Conservation (phyloP, 202 grass and related monocot genomes). For the Schoenoplectus tabernaemontani region DNA sequence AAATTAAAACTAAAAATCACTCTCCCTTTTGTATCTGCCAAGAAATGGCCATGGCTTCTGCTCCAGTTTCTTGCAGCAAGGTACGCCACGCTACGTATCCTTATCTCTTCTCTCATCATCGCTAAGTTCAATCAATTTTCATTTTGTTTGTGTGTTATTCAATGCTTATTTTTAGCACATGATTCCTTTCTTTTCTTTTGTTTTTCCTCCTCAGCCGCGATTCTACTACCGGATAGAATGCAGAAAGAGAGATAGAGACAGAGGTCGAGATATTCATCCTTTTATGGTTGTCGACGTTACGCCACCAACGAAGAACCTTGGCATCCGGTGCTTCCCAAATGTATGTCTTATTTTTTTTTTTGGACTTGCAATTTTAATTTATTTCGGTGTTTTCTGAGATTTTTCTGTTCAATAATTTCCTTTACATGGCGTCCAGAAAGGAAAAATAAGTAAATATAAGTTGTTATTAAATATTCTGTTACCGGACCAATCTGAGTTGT, state of each 20-base stretch:
- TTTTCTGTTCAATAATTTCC: not conserved
- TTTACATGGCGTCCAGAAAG: not conserved
- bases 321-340: constrained; percentile 85
- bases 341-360: constrained; percentile 21
- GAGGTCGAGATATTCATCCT: constrained; percentile 54
- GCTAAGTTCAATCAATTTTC: not conserved
- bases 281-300: constrained; percentile 93
- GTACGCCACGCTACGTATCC: not conserved
- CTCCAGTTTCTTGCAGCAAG: constrained; percentile 20
- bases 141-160: not conserved
- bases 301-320: constrained; percentile 71
- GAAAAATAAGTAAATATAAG: too few relatives aligned
- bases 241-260: constrained; percentile 72
- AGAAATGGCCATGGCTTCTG: constrained; percentile 39
- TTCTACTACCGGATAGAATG: constrained; percentile 37
- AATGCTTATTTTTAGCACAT: not conserved
- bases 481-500: not conserved
- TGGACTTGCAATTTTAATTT: not conserved
- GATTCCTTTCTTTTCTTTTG: not conserved
- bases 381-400: not conserved
- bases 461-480: too few relatives aligned
- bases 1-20: not conserved
- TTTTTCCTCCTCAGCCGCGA: constrained; percentile 20
- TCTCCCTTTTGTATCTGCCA: not conserved
- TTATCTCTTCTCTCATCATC: not conserved